Evolutionary conservation across 2,329 filamentous ascomycete genomes (phyloP).

Genomic region (Capronia coronata): DNA sequence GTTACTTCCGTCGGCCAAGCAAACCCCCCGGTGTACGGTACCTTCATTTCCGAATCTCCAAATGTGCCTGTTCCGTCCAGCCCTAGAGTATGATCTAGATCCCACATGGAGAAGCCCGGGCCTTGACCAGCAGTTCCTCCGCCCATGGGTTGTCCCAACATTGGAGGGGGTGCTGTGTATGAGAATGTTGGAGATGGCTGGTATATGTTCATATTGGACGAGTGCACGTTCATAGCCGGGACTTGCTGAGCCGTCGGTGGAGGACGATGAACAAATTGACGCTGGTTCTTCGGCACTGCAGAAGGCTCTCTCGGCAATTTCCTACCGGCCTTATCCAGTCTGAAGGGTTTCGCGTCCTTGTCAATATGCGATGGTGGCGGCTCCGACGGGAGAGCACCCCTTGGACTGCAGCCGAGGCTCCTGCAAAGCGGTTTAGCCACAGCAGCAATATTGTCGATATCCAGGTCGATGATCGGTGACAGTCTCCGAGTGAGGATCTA

Average conservation of each 20-base stretch:
- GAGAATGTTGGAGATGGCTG: conserved; percentile 1
- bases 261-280: neutral
- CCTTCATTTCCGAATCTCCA: conserved; percentile 11
- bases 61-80: neutral
- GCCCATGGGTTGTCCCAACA: conserved; percentile 4
- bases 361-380: neutral
- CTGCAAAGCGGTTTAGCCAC: conserved; percentile 6
- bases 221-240: neutral
- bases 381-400: neutral
- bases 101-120: neutral
- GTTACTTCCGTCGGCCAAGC: conserved; percentile 13
- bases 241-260: neutral
- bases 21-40: conserved; percentile 12
- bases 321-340: neutral
- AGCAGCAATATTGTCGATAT: conserved; percentile 13
- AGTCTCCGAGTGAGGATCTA: conserved; percentile 15
- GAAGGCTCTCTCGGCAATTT: neutral
- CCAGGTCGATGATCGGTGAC: conserved; percentile 13
- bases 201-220: neutral
- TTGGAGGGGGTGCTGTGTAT: conserved; percentile 1
- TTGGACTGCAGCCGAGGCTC: neutral
- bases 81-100: neutral
- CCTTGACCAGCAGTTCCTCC: neutral
- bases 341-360: neutral
- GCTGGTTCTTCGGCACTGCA: neutral